Conservation (phyloP, 176 grass and related monocot species). For the Aechmea fasciata region DNA sequence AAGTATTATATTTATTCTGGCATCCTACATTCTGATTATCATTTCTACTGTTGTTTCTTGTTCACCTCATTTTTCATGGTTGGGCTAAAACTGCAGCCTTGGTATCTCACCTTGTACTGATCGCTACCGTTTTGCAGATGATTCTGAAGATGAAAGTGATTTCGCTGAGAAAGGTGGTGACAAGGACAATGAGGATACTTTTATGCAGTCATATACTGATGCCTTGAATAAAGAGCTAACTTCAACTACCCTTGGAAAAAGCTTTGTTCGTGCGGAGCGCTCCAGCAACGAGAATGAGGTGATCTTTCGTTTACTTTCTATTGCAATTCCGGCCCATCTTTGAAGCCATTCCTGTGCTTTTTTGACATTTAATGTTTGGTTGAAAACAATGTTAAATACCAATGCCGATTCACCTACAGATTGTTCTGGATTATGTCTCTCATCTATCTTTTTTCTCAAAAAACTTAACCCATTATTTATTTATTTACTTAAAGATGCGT, state of each 20-base stretch:
- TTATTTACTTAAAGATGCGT: too few relatives aligned
- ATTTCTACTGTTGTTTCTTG: too few relatives aligned
- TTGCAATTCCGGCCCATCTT: background rate
- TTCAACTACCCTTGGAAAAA: slow-evolving; percentile 64
- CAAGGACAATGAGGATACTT: slow-evolving; percentile 38
- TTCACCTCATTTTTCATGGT: too few relatives aligned
- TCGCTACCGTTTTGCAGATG: slow-evolving; percentile 36
- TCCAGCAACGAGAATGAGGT: slow-evolving; percentile 43
- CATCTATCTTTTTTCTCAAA: too few relatives aligned
- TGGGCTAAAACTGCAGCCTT: background rate
- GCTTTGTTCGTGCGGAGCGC: slow-evolving; percentile 44
- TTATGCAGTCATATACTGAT: slow-evolving; percentile 86
- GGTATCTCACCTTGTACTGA: background rate
- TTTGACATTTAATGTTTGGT: background rate
- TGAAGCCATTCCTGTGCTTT: background rate
- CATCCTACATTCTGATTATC: too few relatives aligned
- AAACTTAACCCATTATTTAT: too few relatives aligned
- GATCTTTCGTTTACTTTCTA: slow-evolving; percentile 12
- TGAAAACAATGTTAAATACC: background rate
- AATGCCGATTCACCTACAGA: too few relatives aligned
- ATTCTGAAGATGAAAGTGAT: slow-evolving; percentile 56
- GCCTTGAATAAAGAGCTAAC: slow-evolving; percentile 77
- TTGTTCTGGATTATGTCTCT: too few relatives aligned
- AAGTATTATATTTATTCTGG: too few relatives aligned
- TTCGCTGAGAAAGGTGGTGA: slow-evolving; percentile 43